Conservation (phyloP, 208 protist species). For the Wallacemonas collosoma region DNA sequence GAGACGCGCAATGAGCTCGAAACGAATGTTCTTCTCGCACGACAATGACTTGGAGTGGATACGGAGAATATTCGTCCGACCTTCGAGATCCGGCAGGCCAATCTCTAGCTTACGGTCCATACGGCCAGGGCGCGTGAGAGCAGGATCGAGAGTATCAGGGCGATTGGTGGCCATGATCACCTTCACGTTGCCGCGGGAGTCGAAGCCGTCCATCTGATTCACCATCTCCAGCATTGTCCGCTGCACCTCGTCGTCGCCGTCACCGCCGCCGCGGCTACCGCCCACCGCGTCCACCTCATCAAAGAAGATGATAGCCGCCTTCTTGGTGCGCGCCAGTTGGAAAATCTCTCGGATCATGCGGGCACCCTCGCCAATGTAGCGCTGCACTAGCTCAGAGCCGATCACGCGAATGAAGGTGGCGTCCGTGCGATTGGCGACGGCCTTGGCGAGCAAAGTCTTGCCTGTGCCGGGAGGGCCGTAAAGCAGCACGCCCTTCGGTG, state of each 20-base stretch:
- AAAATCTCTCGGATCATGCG: conserved; percentile 99
- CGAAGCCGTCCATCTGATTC: conserved; percentile 99
- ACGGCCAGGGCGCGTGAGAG: conserved; percentile 98
- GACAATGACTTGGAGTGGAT: conserved; percentile 99
- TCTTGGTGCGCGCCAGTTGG: conserved; percentile 99
- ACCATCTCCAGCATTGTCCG: conserved; percentile 99
- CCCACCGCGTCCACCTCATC: conserved; percentile 99
- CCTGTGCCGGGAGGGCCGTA: conserved; percentile 99
- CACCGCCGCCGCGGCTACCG: conserved; percentile 84
- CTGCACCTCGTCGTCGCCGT: conserved; percentile 99
- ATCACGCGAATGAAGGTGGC: conserved; percentile 99
- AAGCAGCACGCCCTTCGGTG: conserved; percentile 99
- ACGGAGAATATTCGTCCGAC: conserved; percentile 97
- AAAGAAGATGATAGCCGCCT: conserved; percentile 99
- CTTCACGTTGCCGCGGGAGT: conserved; percentile 99
- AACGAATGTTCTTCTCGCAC: conserved; percentile 98
- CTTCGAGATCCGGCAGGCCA: conserved; percentile 98
- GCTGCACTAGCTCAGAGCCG: conserved; percentile 99
- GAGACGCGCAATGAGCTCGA: conserved; percentile 98
- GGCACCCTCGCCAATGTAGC: conserved; percentile 99
- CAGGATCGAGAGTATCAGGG: conserved; percentile 99
- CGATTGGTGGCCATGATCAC: conserved; percentile 99
- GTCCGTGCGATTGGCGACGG: conserved; percentile 99
- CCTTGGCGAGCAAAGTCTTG: conserved; percentile 99
- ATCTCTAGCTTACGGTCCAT: conserved; percentile 99